Evolutionary conservation across 768 basidiomycete species (phyloP), one percentile per base, ranked within the genome.

Genomic region (Mycena kentingensis): DNA sequence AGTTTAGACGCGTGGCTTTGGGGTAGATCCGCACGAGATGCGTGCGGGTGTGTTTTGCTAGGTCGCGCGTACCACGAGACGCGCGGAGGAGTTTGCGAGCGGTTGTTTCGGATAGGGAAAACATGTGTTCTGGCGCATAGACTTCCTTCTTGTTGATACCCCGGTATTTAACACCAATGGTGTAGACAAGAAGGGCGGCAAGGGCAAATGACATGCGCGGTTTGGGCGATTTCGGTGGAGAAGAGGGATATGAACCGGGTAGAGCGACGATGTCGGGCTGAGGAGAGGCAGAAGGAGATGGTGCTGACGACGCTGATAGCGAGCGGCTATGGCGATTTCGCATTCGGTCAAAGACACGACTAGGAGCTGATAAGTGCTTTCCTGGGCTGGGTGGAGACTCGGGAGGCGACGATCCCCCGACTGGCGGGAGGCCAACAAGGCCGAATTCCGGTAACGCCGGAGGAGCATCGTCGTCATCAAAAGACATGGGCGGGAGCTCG

Each of bases 91-190:
- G 74, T 72, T 85, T 87, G 67, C 85, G 87, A 55, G 85, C 85
- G 15, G 83, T 83, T 52, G 74, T 81, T 73, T 99, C 96, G 0
- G 93, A 95, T 6, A 99, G 80, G 5, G 93, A 96, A 68, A 99
- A 95, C 65, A 98, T 81, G 62, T 98, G 90, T 62, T 92, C 87
- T 0, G 89, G 81, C 6, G 85, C 86, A 63, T 99, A 99, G 26
- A 77, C 75, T 58, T 90, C 85, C 55, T 92, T 86, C 68, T 89
- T 85, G 70, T 90, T 90, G 69, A 99, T 79, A 0, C 95, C 94
- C 36, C 85, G 87, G 61, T 90, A 97, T 68, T 96, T 96, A 55
- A 98, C 92, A 5, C 96, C 96, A 47, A 96, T 84, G 5, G 96
- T 98, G 69, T 98, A 98, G 24, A 98, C 88, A 18, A 98, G 79